These are phyloP conservation scores for Jamesozyma hellenica DNA, from an alignment of 805 yeast genomes.

Conservation along the genomic window DNA sequence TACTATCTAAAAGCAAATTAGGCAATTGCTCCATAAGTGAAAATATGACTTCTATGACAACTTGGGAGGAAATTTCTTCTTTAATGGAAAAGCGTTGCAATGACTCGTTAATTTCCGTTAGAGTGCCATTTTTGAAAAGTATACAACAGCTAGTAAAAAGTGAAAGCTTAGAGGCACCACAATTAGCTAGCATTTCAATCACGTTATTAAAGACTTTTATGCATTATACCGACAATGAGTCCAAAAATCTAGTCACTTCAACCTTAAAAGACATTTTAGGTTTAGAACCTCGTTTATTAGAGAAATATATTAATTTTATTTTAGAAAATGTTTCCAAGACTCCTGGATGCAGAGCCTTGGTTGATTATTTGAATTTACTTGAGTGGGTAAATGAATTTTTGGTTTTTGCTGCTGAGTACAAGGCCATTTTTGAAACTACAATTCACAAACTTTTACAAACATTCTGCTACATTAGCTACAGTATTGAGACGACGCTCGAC, in stretches of 20 bases:
- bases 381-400: slow-evolving; percentile 43
- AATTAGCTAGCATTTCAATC: slow-evolving; percentile 26
- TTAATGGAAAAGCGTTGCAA: slow-evolving; percentile 13
- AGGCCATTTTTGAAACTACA: slow-evolving; percentile 21
- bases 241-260: slow-evolving; percentile 35
- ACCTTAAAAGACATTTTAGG: slow-evolving; percentile 33
- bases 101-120: slow-evolving; percentile 18
- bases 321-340: slow-evolving; percentile 23
- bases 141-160: slow-evolving; percentile 13
- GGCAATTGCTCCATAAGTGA: neutral
- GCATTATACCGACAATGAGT: slow-evolving; percentile 41
- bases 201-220: slow-evolving; percentile 39
- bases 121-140: slow-evolving; percentile 23
- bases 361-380: slow-evolving; percentile 48
- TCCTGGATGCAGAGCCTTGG: slow-evolving; percentile 39
- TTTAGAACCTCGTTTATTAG: slow-evolving; percentile 28
- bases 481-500: slow-evolving; percentile 21
- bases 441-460: slow-evolving; percentile 34
- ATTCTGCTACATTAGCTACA: slow-evolving; percentile 26
- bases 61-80: slow-evolving; percentile 21
- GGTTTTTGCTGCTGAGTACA: slow-evolving; percentile 13
- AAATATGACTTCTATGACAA: slow-evolving; percentile 4
- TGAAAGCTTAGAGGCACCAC: slow-evolving; percentile 13
- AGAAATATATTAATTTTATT: slow-evolving; percentile 34
- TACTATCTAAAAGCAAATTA: too few species aligned